phyloP scores from a whole-genome alignment of 75 land plant genomes.

The Ceratopteris richardii region DNA sequence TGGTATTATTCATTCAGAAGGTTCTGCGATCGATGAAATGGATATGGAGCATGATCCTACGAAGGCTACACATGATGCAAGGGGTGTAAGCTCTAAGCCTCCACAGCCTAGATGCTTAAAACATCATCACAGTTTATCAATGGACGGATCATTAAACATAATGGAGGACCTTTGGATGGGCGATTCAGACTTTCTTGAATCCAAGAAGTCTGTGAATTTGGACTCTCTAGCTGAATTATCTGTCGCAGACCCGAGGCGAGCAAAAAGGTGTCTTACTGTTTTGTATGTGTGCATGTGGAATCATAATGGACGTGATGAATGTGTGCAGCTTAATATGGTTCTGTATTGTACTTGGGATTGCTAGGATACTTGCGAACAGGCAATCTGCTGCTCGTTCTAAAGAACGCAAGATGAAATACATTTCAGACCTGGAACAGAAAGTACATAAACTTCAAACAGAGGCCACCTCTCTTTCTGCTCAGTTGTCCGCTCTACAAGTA shows the following conservation, averaged over 20 bases:
- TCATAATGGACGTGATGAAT: too few relatives aligned
- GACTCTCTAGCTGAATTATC: slow-evolving; percentile 77
- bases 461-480: slow-evolving; percentile 56
- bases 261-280: slow-evolving; percentile 42
- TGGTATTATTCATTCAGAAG: too few relatives aligned
- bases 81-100: too few relatives aligned
- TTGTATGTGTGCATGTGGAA: too few relatives aligned
- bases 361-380: slow-evolving; percentile 49
- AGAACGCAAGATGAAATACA: slow-evolving; percentile 53
- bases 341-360: background rate
- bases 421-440: slow-evolving; percentile 51
- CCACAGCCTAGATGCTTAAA: background rate
- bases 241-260: slow-evolving; percentile 60
- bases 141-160: slow-evolving; percentile 18
- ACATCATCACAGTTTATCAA: slow-evolving; percentile 24
- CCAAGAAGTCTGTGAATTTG: slow-evolving; percentile 71
- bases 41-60: too few relatives aligned
- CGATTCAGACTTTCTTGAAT: slow-evolving; percentile 51
- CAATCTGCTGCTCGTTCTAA: slow-evolving; percentile 63
- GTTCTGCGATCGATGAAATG: too few relatives aligned
- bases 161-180: slow-evolving; percentile 64
- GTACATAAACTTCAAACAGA: slow-evolving; percentile 60
- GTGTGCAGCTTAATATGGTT: too few relatives aligned
- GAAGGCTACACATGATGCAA: too few relatives aligned
- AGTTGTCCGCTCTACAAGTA: slow-evolving; percentile 45